Evolutionary conservation across 768 basidiomycete genomes (phyloP).

Genomic region (Suillus weaverae): DNA sequence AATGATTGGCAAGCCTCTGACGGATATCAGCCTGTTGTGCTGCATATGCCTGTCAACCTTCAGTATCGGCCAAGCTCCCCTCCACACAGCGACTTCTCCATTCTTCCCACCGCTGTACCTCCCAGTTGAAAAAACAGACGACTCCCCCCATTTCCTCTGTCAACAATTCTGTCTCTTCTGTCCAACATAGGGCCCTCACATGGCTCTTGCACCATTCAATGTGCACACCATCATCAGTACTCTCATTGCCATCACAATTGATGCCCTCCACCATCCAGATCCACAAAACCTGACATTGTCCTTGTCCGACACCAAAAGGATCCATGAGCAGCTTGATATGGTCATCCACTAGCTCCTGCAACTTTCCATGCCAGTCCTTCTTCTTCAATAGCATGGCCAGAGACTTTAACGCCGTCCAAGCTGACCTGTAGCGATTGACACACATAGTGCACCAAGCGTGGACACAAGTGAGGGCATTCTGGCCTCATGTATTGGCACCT

Average conservation of each 20-base stretch:
- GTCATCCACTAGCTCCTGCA: not conserved
- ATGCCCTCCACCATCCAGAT: conserved; percentile 6
- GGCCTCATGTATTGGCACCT: conserved; percentile 9
- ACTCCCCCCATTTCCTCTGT: conserved; percentile 26
- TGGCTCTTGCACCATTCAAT: conserved; percentile 19
- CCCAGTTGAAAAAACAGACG: conserved; percentile 14
- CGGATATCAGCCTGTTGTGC: conserved; percentile 4
- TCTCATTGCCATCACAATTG: not conserved
- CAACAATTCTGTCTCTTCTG: conserved; percentile 23
- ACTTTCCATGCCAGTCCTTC: not conserved
- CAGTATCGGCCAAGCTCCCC: not conserved
- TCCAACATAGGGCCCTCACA: conserved; percentile 16
- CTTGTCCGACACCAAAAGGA: not conserved
- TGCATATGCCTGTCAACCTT: conserved; percentile 14
- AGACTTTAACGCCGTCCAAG: conserved; percentile 4
- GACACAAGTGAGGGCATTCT: conserved; percentile 3
- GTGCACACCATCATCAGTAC: conserved; percentile 6
- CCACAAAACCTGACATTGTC: conserved; percentile 5
- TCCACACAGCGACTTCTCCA: not conserved
- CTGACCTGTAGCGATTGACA: conserved; percentile 7
- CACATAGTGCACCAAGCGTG: conserved; percentile 6
- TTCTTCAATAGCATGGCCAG: not conserved
- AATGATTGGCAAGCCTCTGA: not conserved
- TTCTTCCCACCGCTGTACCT: conserved; percentile 17
- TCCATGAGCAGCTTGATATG: conserved; percentile 1